phyloP scores from a whole-genome alignment of 108 stramenopile genomes.

The Cyclotella kingstonii region DNA sequence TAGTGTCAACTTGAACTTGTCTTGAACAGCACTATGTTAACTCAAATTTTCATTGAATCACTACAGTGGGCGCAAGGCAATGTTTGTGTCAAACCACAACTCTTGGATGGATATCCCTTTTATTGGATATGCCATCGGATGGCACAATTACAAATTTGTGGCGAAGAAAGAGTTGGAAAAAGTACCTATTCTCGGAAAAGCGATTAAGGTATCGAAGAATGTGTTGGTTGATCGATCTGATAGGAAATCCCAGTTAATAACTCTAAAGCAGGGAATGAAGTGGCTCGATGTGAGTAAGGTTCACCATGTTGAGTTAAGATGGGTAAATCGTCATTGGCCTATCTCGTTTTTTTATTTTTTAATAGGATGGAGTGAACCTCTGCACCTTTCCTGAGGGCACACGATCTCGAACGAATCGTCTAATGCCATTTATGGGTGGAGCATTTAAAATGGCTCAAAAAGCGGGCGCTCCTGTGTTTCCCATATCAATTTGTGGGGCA shows the following conservation, averaged over 20 bases:
- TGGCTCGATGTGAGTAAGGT: constrained; percentile 63
- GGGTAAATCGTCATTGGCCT: neutral
- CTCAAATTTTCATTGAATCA: too few species aligned
- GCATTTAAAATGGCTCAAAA: constrained; percentile 92
- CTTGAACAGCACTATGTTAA: neutral
- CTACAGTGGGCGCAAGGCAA: constrained; percentile 58
- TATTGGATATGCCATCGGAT: constrained; percentile 79
- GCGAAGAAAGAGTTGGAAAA: constrained; percentile 83
- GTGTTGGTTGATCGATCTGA: constrained; percentile 77
- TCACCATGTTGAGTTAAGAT: neutral
- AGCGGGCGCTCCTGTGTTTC: constrained; percentile 77
- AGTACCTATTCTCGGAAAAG: constrained; percentile 81
- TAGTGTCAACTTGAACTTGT: too few species aligned
- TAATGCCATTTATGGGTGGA: constrained; percentile 84
- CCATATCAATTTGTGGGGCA: constrained; percentile 71
- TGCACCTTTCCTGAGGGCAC: constrained; percentile 89
- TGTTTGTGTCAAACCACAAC: constrained; percentile 92
- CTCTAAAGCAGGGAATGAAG: constrained; percentile 80
- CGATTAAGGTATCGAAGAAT: constrained; percentile 67
- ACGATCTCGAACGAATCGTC: constrained; percentile 63
- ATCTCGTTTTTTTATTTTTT: neutral
- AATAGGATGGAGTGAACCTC: constrained; percentile 76
- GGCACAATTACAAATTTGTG: constrained; percentile 90
- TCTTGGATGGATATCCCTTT: constrained; percentile 93
- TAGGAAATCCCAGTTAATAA: constrained; percentile 68